These are phyloP conservation scores for Phytophthora sansomeana DNA, from an alignment of 352 stramenopile species.

Conservation along the genomic window DNA sequence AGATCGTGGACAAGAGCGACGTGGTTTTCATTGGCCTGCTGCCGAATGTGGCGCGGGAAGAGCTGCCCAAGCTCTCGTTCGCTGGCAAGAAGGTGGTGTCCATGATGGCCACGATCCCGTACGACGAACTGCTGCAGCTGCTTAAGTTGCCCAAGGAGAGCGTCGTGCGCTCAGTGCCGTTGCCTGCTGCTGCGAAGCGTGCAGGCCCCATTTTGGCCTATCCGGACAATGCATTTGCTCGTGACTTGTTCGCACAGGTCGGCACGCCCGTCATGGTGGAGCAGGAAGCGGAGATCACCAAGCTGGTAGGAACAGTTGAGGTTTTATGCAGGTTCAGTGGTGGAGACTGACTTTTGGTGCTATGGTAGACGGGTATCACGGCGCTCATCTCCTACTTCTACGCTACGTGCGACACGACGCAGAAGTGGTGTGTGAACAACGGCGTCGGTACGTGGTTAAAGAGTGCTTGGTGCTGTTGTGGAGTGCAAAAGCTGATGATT, in stretches of 20 bases:
- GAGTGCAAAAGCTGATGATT: not conserved
- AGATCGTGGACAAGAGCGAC: conserved; percentile 84
- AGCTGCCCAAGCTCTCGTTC: conserved; percentile 80
- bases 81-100: conserved; percentile 76
- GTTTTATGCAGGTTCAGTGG: not conserved
- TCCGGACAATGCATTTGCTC: conserved; percentile 70
- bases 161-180: conserved; percentile 82
- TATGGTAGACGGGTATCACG: conserved; percentile 69
- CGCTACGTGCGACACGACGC: conserved; percentile 81
- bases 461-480: not conserved
- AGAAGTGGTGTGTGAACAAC: conserved; percentile 89
- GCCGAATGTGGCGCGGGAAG: conserved; percentile 70
- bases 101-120: conserved; percentile 92
- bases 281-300: conserved; percentile 84
- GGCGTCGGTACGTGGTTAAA: conserved; percentile 70
- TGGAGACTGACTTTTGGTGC: conserved; percentile 13
- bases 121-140: conserved; percentile 80
- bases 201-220: conserved; percentile 84
- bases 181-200: conserved; percentile 78
- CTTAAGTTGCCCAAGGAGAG: conserved; percentile 73
- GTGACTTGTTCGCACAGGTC: conserved; percentile 79
- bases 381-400: conserved; percentile 90
- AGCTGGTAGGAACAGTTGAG: conserved; percentile 47
- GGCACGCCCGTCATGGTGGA: conserved; percentile 87
- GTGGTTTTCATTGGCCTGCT: conserved; percentile 86